Percentiles rank a stretch among this genome's conserved stretches.
Evolutionary conservation across 179 eudicot species (phyloP).

Genomic region (Vitellaria paradoxa): DNA sequence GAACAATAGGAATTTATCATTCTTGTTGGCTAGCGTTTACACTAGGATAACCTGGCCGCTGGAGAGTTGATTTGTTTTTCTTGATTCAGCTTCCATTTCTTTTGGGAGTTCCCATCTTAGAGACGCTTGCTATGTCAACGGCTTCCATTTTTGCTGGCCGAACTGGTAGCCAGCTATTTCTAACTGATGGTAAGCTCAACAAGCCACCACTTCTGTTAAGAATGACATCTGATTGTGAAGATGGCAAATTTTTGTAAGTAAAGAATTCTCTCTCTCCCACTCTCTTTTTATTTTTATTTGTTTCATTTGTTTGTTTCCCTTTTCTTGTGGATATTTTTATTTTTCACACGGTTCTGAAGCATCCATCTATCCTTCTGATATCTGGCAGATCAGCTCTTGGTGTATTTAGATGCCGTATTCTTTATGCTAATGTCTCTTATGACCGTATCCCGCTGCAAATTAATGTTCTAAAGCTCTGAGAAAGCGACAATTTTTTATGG

Average conservation of each 20-base stretch:
- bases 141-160: conserved; percentile 83
- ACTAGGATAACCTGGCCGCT: conserved; percentile 20
- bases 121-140: conserved; percentile 81
- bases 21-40: conserved; percentile 11
- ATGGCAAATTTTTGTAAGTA: conserved; percentile 77
- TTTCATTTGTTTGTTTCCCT: too few species aligned
- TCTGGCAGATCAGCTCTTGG: conserved; percentile 88
- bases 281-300: neutral
- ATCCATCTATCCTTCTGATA: conserved; percentile 16
- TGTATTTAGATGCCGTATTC: conserved; percentile 75
- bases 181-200: conserved; percentile 83
- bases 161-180: conserved; percentile 91
- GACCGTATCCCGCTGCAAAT: conserved; percentile 80
- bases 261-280: conserved; percentile 8
- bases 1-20: conserved; percentile 7
- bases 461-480: neutral
- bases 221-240: conserved; percentile 89
- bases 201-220: conserved; percentile 85
- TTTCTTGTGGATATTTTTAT: neutral
- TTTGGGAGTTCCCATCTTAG: conserved; percentile 77
- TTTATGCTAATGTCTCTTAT: conserved; percentile 90
- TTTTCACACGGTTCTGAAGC: conserved; percentile 4
- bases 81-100: conserved; percentile 83
- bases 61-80: conserved; percentile 24
- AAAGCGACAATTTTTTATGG: neutral